Conservation (phyloP, 345 rosid species). For the Rhodamnia argentea region DNA sequence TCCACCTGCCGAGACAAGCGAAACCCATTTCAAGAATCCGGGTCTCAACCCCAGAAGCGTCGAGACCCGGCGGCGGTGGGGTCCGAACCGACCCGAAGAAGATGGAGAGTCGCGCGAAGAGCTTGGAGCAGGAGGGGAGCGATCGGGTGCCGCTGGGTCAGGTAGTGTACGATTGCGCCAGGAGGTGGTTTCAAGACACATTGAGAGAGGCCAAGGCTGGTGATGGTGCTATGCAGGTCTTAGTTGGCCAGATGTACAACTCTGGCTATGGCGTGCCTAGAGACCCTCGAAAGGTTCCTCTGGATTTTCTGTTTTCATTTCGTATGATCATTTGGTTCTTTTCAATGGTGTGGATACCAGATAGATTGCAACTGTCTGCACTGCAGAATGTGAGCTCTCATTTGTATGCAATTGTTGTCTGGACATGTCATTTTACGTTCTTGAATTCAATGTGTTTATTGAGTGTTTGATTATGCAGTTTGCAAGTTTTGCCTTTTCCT, state of each 20-base stretch:
- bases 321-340: neutral
- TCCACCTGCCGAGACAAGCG: slow-evolving; percentile 15
- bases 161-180: slow-evolving; percentile 63
- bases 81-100: slow-evolving; percentile 11
- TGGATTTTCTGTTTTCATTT: neutral
- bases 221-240: slow-evolving; percentile 59
- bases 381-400: neutral
- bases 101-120: slow-evolving; percentile 14
- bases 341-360: neutral
- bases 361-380: neutral
- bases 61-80: neutral
- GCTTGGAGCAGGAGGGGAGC: slow-evolving; percentile 7
- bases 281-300: slow-evolving; percentile 56
- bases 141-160: slow-evolving; percentile 40
- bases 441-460: neutral
- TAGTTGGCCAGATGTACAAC: slow-evolving; percentile 83
- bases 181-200: slow-evolving; percentile 71
- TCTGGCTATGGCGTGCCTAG: slow-evolving; percentile 67
- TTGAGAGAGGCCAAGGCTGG: slow-evolving; percentile 71
- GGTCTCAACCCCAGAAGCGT: slow-evolving; percentile 4
- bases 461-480: neutral
- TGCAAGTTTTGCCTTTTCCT: neutral
- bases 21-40: slow-evolving; percentile 15
- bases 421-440: neutral
- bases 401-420: neutral